These are phyloP conservation scores for Pseudopyrenochaeta lycopersici DNA, from an alignment of 2,329 filamentous ascomycete species.

Conservation along the genomic window DNA sequence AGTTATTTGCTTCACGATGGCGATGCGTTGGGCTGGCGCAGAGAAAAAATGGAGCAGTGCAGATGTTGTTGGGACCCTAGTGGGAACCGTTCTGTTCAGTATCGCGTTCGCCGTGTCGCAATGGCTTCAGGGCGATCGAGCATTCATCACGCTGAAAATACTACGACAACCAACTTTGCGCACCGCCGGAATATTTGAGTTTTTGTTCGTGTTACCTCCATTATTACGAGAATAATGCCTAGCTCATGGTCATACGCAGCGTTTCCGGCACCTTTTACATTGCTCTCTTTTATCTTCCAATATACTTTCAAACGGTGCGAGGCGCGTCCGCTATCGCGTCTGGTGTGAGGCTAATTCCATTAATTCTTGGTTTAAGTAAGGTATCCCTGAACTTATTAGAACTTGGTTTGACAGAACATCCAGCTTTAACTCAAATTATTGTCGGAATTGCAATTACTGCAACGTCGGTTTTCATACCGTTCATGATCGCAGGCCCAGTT, in stretches of 20 bases:
- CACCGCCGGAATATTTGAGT: too few species aligned
- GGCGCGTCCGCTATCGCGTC: constrained; percentile 46
- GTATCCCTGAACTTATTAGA: too few species aligned
- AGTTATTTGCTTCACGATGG: constrained; percentile 55
- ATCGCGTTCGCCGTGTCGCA: constrained; percentile 49
- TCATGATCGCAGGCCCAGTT: constrained; percentile 37
- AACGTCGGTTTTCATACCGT: constrained; percentile 49
- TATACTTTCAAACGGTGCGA: constrained; percentile 60
- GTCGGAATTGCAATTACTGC: constrained; percentile 18
- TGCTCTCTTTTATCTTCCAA: constrained; percentile 57
- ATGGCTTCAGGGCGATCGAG: constrained; percentile 51
- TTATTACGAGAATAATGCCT: too few species aligned
- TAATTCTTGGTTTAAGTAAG: constrained; percentile 53
- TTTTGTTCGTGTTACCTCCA: too few species aligned
- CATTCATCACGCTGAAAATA: constrained; percentile 52
- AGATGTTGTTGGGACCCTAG: constrained; percentile 57
- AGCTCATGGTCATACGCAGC: too few species aligned
- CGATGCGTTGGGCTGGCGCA: constrained; percentile 56
- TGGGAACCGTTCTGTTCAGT: constrained; percentile 53
- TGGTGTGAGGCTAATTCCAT: constrained; percentile 55
- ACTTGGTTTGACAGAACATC: too few species aligned
- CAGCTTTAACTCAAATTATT: constrained; percentile 22
- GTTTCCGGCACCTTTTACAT: constrained; percentile 51
- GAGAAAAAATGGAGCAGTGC: constrained; percentile 38
- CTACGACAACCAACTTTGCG: constrained; percentile 49